Base-by-base conservation (phyloP, 768 basidiomycete genomes). In the Leccinum subgranulosum region DNA sequence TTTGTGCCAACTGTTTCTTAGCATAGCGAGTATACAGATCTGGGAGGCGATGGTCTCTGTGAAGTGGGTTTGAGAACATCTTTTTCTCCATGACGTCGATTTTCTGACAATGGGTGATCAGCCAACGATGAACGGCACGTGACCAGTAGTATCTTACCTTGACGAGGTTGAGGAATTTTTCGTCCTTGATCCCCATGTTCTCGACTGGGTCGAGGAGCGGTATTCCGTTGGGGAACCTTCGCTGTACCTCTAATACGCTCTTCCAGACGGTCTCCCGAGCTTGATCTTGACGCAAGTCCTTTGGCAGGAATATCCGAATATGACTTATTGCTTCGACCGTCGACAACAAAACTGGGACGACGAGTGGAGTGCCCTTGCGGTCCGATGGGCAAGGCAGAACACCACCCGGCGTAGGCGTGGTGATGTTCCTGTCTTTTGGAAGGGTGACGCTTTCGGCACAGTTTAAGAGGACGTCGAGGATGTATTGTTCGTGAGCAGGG, bases 131-230 rank as follows among this genome's bases (percentile, higher is more conserved):
- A 21, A 31, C 53, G 33, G 6, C 28, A 23, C 12, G 8, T 6
- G 4, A 23, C 10, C 3, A 25, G 10, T 10, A n/a, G 23, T 25
- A 12, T 68, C 74, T 45, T 56, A 94, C 95, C 75, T 91, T 83
- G 54, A 98, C 81, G 1, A 98, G 81, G 49, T 86, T 84, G 66
- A 84, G 84, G 76, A 99, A 99, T 64, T 90, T 93, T 34, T 92
- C 90, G 64, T 98, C 97, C 57, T 89, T 92, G 70, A 99, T 97
- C 10, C 86, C 87, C 94, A 98, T 94, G 69, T 98, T 93, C 66
- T 91, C 81, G 28, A 98, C 78, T 0, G 97, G 97, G 69, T 98
- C 97, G 11, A 99, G 79, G 8, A 95, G 74, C 0, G 90, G 76
- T 55, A 98, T 84, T 2, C 94, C 94, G 48, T 92, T 83, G 0